Conservation (phyloP, 2,329 filamentous ascomycete genomes). For the Aspergillus sojae region DNA sequence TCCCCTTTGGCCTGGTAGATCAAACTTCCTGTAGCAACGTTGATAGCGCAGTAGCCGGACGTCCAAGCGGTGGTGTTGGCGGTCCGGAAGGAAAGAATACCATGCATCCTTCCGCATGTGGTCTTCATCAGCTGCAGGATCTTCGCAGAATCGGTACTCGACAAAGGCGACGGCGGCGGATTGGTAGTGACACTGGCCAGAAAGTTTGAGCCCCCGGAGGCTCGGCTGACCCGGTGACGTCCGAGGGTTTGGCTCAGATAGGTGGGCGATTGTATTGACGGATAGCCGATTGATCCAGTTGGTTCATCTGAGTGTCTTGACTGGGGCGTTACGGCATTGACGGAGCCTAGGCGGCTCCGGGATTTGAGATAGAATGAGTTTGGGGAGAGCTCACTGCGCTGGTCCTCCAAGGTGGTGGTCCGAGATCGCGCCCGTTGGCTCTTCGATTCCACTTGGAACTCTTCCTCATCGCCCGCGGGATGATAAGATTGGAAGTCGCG, state of each 20-base stretch:
- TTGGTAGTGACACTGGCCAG: constrained; percentile 29
- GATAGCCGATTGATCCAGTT: constrained; percentile 50
- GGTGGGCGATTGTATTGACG: constrained; percentile 49
- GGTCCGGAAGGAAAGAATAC: constrained; percentile 54
- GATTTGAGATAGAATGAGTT: constrained; percentile 35
- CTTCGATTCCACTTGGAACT: constrained; percentile 33
- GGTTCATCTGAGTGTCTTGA: constrained; percentile 43
- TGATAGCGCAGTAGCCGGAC: constrained; percentile 55
- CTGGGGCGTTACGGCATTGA: constrained; percentile 40
- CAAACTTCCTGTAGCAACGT: constrained; percentile 52
- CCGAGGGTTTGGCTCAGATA: constrained; percentile 35
- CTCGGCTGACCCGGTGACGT: constrained; percentile 39
- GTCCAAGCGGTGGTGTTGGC: constrained; percentile 48
- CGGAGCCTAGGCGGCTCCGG: constrained; percentile 43
- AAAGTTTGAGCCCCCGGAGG: constrained; percentile 30
- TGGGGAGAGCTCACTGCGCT: constrained; percentile 41
- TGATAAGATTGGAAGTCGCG: constrained; percentile 35
- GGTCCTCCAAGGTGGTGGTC: constrained; percentile 47
- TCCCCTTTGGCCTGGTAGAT: constrained; percentile 56
- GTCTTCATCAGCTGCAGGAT: constrained; percentile 56
- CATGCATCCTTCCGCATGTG: constrained; percentile 55
- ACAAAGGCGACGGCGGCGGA: constrained; percentile 37
- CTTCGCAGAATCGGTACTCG: constrained; percentile 50
- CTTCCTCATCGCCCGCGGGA: constrained; percentile 38
- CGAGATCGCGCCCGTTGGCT: constrained; percentile 42